A percentile compares a stretch with the other conserved stretches of the same genome.
phyloP scores from a whole-genome alignment of 768 basidiomycete species.

The Hysterangium stoloniferum region DNA sequence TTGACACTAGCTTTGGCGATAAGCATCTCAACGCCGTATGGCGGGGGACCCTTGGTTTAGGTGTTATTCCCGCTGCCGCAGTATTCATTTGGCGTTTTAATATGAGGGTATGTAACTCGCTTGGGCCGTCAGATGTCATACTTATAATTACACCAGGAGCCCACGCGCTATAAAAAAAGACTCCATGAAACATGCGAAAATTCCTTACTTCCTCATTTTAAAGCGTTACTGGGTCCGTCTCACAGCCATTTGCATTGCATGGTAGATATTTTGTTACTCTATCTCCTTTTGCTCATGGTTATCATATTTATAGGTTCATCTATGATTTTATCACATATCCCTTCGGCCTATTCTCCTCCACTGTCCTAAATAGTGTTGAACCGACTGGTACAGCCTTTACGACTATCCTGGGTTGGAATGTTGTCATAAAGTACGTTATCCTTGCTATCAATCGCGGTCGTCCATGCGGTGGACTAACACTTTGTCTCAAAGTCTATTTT shows the following conservation, averaged over 20 bases:
- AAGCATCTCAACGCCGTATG: slow-evolving; percentile 6
- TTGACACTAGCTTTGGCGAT: background rate
- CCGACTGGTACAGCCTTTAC: slow-evolving; percentile 42
- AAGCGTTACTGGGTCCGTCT: slow-evolving; percentile 76
- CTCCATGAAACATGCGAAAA: slow-evolving; percentile 66
- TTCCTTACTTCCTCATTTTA: slow-evolving; percentile 72
- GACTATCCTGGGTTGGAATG: slow-evolving; percentile 75
- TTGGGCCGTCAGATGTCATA: too few relatives aligned
- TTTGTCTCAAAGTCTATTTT: slow-evolving; percentile 28
- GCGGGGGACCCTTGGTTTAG: slow-evolving; percentile 36
- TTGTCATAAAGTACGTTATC: slow-evolving; percentile 65
- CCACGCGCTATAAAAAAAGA: slow-evolving; percentile 63
- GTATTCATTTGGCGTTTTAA: slow-evolving; percentile 84
- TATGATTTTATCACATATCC: slow-evolving; percentile 74
- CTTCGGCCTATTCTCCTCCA: slow-evolving; percentile 79
- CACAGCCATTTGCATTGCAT: slow-evolving; percentile 65
- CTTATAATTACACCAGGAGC: too few relatives aligned
- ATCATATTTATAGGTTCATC: slow-evolving; percentile 52
- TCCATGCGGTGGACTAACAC: too few relatives aligned
- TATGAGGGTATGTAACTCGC: slow-evolving; percentile 47
- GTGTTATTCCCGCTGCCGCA: slow-evolving; percentile 67
- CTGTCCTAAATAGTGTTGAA: slow-evolving; percentile 43
- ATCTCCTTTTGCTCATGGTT: background rate
- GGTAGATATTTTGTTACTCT: slow-evolving; percentile 36
- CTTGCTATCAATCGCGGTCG: slow-evolving; percentile 9